Evolutionary conservation across 140 eudicot genomes (phyloP).

Genomic region (Flaveria floridana): DNA sequence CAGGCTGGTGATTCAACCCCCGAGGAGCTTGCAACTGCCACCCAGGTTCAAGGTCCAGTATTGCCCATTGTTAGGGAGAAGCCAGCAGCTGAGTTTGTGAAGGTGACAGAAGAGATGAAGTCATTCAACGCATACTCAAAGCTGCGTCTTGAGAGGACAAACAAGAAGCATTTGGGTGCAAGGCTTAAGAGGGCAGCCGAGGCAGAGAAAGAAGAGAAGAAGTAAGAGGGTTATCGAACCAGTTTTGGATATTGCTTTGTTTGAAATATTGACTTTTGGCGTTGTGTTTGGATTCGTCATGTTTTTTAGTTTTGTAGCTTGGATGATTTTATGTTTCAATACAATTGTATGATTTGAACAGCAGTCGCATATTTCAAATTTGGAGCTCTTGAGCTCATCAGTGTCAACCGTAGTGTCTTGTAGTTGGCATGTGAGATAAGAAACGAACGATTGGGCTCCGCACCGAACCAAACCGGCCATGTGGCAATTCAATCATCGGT

Average conservation of each 20-base stretch:
- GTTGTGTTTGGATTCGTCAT: neutral
- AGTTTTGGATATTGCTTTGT: conserved; percentile 4
- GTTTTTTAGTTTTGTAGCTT: neutral
- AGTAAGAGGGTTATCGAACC: conserved; percentile 6
- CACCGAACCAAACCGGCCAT: too few species aligned
- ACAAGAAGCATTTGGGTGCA: conserved; percentile 33
- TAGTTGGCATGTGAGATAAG: neutral
- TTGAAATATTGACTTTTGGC: neutral
- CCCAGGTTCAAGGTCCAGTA: conserved; percentile 37
- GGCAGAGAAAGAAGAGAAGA: conserved; percentile 46
- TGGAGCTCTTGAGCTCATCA: neutral
- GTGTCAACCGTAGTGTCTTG: neutral
- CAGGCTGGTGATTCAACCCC: conserved; percentile 42
- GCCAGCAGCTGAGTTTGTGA: conserved; percentile 35
- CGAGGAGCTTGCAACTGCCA: conserved; percentile 37
- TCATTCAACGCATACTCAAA: conserved; percentile 34
- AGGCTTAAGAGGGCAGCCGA: conserved; percentile 42
- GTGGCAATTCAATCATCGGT: too few species aligned
- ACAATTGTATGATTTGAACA: conserved; percentile 8
- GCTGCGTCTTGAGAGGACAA: conserved; percentile 39
- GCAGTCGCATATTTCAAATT: neutral
- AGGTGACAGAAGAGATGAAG: conserved; percentile 39
- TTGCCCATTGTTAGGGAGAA: conserved; percentile 40
- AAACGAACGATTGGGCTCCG: too few species aligned
- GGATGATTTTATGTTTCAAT: neutral